Percentiles rank a stretch among this genome's conserved stretches.
phyloP scores from a whole-genome alignment of 768 basidiomycete species.

The Naganishia kalamii region DNA sequence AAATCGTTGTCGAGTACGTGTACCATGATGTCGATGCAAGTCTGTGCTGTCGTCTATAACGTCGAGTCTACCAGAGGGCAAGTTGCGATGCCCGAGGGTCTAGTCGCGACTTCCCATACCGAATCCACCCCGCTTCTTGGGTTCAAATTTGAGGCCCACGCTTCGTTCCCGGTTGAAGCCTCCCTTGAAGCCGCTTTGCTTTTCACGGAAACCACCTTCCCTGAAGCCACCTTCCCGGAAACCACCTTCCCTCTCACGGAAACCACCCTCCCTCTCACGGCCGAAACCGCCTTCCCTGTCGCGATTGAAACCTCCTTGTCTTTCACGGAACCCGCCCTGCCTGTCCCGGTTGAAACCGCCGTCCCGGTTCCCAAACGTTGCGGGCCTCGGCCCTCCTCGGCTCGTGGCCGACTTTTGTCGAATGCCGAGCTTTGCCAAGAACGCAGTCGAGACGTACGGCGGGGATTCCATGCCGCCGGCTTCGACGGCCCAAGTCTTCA shows the following conservation, averaged over 20 bases:
- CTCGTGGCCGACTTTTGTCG: conserved; percentile 26
- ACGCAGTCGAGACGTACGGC: conserved; percentile 54
- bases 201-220: conserved; percentile 9
- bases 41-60: neutral
- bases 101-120: neutral
- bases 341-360: conserved; percentile 21
- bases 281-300: neutral
- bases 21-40: neutral
- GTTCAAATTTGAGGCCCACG: neutral
- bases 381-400: conserved; percentile 1
- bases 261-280: conserved; percentile 17
- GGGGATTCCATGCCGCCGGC: conserved; percentile 54
- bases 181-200: neutral
- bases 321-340: conserved; percentile 1
- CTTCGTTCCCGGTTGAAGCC: neutral
- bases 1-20: conserved; percentile 10
- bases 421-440: conserved; percentile 52
- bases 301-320: conserved; percentile 17
- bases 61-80: neutral
- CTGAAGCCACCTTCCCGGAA: neutral
- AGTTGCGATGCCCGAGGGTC: neutral
- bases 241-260: neutral
- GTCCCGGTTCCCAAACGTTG: conserved; percentile 20
- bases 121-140: conserved; percentile 7
- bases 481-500: conserved; percentile 59